Conservation (phyloP, 2,329 filamentous ascomycete species). For the Ceratocystis albifundus region DNA sequence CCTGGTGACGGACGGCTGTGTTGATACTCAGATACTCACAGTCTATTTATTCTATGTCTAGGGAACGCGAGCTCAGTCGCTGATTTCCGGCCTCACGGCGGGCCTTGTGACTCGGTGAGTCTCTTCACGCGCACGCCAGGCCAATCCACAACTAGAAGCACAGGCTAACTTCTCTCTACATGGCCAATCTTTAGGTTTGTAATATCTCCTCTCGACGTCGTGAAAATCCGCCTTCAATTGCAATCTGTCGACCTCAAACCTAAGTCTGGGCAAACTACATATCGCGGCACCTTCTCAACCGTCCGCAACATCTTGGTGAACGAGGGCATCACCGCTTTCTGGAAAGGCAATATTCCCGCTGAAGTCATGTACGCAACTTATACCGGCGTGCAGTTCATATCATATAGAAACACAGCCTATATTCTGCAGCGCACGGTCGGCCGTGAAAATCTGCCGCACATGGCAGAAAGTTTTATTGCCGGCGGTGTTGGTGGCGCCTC, state of each 20-base stretch:
- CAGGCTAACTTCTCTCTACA: neutral
- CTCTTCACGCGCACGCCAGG: neutral
- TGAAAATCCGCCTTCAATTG: conserved; percentile 95
- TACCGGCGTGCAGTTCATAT: conserved; percentile 76
- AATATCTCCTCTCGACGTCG: conserved; percentile 87
- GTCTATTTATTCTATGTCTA: conserved; percentile 25
- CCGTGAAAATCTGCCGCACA: conserved; percentile 43
- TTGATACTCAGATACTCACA: too few species aligned
- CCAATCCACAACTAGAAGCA: neutral
- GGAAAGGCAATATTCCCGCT: conserved; percentile 96
- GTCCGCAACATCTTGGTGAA: conserved; percentile 62
- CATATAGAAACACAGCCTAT: conserved; percentile 66
- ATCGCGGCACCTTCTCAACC: conserved; percentile 68
- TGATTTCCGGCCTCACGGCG: conserved; percentile 50
- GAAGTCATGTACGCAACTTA: conserved; percentile 92
- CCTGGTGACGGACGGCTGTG: neutral
- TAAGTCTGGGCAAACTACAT: conserved; percentile 31
- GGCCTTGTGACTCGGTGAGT: conserved; percentile 75
- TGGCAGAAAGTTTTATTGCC: conserved; percentile 68
- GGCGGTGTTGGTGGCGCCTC: conserved; percentile 73
- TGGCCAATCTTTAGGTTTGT: conserved; percentile 52
- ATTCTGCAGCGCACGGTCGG: conserved; percentile 46
- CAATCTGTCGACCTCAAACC: conserved; percentile 37
- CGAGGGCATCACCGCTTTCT: conserved; percentile 77
- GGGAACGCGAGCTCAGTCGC: conserved; percentile 47